These are phyloP conservation scores for Brassica cretica DNA, from an alignment of 345 rosid species.

Conservation along the genomic window DNA sequence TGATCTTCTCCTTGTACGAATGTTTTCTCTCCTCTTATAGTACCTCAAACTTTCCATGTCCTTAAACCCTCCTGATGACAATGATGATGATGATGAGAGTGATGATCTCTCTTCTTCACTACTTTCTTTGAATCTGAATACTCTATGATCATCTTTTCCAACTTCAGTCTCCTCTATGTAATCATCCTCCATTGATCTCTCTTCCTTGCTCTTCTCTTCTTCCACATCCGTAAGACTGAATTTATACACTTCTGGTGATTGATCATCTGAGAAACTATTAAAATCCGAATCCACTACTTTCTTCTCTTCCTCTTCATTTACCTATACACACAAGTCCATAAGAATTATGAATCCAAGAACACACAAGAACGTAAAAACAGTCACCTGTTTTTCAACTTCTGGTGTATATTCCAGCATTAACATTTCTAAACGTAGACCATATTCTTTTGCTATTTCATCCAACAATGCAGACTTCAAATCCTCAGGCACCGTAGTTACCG, in stretches of 20 bases:
- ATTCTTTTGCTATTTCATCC: conserved; percentile 56
- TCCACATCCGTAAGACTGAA: conserved; percentile 22
- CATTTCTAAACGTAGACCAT: conserved; percentile 42
- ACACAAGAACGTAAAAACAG: background rate
- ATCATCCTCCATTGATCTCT: conserved; percentile 22
- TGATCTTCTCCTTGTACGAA: conserved; percentile 15
- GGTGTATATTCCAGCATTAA: conserved; percentile 58
- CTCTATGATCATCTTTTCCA: conserved; percentile 30
- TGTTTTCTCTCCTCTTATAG: conserved; percentile 9
- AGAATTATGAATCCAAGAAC: background rate
- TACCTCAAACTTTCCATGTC: conserved; percentile 24
- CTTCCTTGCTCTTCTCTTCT: conserved; percentile 27
- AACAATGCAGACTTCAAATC: conserved; percentile 51
- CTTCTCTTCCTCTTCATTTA: conserved; percentile 33
- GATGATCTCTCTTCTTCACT: conserved; percentile 31
- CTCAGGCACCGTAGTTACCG: conserved; percentile 45
- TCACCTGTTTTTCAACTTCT: conserved; percentile 33
- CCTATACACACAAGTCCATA: conserved; percentile 17
- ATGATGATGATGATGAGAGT: background rate
- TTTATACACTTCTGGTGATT: conserved; percentile 18
- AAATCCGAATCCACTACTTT: conserved; percentile 6
- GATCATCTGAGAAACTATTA: conserved; percentile 2
- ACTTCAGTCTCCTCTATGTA: conserved; percentile 30
- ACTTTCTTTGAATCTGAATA: conserved; percentile 33
- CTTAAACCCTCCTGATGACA: conserved; percentile 10